Conservation (phyloP, 306 rosid genomes). For the Delonix regia region DNA sequence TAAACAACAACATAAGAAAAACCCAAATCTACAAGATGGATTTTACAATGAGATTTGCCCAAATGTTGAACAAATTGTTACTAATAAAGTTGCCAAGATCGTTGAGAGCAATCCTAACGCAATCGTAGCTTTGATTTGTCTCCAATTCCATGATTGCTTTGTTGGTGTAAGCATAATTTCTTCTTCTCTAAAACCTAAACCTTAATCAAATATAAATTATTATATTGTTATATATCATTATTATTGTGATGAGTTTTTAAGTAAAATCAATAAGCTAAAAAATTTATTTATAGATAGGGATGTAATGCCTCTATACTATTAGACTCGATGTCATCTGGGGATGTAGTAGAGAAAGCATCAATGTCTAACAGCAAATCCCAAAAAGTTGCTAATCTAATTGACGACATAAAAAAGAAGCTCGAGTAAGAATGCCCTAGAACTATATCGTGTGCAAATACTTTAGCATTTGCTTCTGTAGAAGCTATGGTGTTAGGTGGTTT, state of each 20-base stretch:
- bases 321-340: conserved; percentile 43
- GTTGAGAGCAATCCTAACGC: conserved; percentile 29
- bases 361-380: conserved; percentile 42
- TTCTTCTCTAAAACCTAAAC: no score
- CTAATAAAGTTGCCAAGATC: not conserved
- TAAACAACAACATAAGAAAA: no score
- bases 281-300: conserved; percentile 59
- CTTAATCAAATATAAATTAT: no score
- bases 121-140: conserved; percentile 55
- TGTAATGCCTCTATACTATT: conserved; percentile 82
- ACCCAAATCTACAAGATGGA: conserved; percentile 6
- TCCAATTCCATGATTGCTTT: conserved; percentile 78
- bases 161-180: conserved; percentile 54
- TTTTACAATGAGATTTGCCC: conserved; percentile 55
- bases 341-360: conserved; percentile 58
- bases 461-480: conserved; percentile 52
- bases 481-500: conserved; percentile 42
- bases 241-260: not conserved
- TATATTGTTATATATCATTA: no score
- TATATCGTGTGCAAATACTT: conserved; percentile 72
- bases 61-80: conserved; percentile 50
- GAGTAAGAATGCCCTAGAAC: conserved; percentile 58
- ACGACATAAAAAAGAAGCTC: conserved; percentile 55
- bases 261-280: not conserved
- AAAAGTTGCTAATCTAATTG: conserved; percentile 57